Evolutionary conservation across 139 green algal species (phyloP), one percentile per base, ranked within the genome.

Genomic region (Yamagishiella unicocca): DNA sequence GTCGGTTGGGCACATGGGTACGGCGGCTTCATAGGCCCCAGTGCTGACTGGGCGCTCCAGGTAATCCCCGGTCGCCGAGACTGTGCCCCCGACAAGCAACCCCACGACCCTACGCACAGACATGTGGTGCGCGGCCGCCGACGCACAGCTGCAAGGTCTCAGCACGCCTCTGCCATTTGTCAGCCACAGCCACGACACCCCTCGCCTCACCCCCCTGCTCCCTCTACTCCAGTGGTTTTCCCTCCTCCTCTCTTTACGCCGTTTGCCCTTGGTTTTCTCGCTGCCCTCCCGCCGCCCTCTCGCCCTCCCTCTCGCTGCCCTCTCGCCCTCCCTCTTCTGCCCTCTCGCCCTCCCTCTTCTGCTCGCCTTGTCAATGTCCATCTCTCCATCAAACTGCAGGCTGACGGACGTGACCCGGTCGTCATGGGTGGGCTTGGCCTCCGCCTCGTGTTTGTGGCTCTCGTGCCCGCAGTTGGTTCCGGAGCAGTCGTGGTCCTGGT

Each of bases 281-380:
- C 17, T 58, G 14, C 14, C 50, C 50, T 58, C 50, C 14, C 50
- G 50, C 14, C 50, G 14, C 12, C 14, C 17, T 58, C 12, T 58
- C 50, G 12, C 17, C 12, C 12, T 17, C 12, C 50, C 12, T 17
- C 12, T 58, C 17, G 14, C 12, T 17, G 14, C 50, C 50, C 17
- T 17, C 50, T 58, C 50, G 22, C 37, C 53, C 27, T 54, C 31
- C 31, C 61, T 58, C 46, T 40, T 35, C 10, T 27, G 58, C 38
- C 78, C 64, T 31, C 29, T 31, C 14, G 2, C 62, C 43, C 43
- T 70, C 55, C 73, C 54, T 21, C 64, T 1, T 3, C 8, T 45
- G 17, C 90, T 0, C 80, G 97, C 92, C 93, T 97, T 97, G 54
- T 99, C 95, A 21, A 99, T 90, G 89, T 99, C 96, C 90, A 99